A percentile compares a stretch with the other conserved stretches of the same genome.
Conservation (phyloP, 2,329 filamentous ascomycete genomes). For the Podosphaera fusca region DNA sequence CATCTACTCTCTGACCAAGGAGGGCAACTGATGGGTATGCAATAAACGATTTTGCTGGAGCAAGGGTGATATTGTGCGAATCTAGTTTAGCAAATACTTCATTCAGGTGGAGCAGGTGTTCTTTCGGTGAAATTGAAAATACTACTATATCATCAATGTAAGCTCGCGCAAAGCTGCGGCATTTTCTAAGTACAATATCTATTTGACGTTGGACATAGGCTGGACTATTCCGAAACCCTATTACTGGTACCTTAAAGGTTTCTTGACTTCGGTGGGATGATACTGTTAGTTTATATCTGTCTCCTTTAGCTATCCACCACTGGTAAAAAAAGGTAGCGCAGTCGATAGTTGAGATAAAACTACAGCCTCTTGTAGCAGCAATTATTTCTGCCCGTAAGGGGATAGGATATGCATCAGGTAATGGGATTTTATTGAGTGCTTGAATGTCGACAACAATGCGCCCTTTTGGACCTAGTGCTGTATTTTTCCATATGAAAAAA, state of each 20-base stretch:
- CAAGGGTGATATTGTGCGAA: not conserved
- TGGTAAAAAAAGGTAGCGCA: not conserved
- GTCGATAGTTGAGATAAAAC: not conserved
- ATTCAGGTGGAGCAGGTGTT: not conserved
- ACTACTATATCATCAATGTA: not conserved
- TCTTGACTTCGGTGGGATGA: not conserved
- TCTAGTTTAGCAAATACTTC: not conserved
- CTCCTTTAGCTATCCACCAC: not conserved
- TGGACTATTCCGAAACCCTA: not conserved
- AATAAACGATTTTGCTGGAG: not conserved
- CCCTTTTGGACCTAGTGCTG: not conserved
- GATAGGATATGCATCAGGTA: not conserved
- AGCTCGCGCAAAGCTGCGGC: not conserved
- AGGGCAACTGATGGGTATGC: not conserved
- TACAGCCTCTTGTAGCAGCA: not conserved
- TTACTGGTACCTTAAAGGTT: not conserved
- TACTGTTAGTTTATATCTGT: not conserved
- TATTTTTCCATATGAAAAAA: not conserved
- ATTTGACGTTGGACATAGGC: not conserved
- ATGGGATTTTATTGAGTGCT: not conserved
- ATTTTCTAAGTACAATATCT: not conserved
- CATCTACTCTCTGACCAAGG: not conserved
- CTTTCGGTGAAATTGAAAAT: not conserved
- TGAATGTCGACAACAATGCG: not conserved
- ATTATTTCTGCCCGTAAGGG: not conserved